Percentiles rank a stretch among this genome's conserved stretches.
These are phyloP conservation scores for Chamaenerion angustifolium DNA, from an alignment of 345 rosid species.

Conservation along the genomic window DNA sequence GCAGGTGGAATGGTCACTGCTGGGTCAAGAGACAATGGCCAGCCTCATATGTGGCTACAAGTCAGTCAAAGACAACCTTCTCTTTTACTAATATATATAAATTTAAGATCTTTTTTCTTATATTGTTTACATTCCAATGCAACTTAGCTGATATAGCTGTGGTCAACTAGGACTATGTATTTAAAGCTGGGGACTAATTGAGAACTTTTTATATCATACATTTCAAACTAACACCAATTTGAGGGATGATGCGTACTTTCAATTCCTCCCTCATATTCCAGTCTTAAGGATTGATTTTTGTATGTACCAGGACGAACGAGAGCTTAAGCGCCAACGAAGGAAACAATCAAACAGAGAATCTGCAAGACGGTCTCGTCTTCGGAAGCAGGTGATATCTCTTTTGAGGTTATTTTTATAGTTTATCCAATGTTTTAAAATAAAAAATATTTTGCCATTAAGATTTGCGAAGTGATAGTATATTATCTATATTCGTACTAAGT, in stretches of 20 bases:
- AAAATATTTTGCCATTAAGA: background rate
- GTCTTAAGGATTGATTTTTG: conserved; percentile 1
- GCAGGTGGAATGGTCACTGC: conserved; percentile 50
- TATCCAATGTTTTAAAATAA: too few relatives aligned
- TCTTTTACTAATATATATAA: background rate
- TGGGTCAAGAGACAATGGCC: conserved; percentile 57
- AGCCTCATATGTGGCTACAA: conserved; percentile 82
- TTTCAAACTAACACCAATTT: too few relatives aligned
- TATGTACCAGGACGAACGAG: conserved; percentile 67
- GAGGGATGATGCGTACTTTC: too few relatives aligned
- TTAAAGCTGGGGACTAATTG: too few relatives aligned
- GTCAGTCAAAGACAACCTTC: conserved; percentile 13
- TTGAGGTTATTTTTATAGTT: background rate
- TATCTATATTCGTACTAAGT: conserved; percentile 11
- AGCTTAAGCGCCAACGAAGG: conserved; percentile 82
- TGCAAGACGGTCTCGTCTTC: conserved; percentile 90
- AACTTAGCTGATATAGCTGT: too few relatives aligned
- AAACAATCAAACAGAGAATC: conserved; percentile 99
- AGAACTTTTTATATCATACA: too few relatives aligned
- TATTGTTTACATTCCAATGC: too few relatives aligned
- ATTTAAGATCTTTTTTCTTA: too few relatives aligned
- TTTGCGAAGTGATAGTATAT: background rate
- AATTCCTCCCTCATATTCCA: too few relatives aligned
- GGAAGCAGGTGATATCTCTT: conserved; percentile 61
- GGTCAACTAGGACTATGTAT: too few relatives aligned